phyloP scores from a whole-genome alignment of 257 asterid species.

The Fraxinus anomala region DNA sequence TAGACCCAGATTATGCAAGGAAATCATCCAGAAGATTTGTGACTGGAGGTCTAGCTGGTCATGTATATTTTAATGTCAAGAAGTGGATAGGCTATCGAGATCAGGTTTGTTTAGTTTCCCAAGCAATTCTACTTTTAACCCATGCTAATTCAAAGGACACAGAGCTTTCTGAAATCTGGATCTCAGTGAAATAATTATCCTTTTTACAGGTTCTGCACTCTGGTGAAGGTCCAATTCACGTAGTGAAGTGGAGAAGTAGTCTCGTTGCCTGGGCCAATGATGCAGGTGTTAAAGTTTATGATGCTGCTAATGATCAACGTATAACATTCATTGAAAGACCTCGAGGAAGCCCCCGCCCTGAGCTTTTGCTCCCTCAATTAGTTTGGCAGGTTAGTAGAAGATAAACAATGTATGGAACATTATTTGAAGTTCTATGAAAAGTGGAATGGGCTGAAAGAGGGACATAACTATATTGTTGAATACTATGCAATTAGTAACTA shows the following conservation, averaged over 20 bases:
- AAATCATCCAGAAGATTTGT: conserved; percentile 93
- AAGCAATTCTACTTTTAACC: conserved; percentile 20
- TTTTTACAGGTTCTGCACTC: conserved; percentile 84
- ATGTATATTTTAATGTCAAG: conserved; percentile 76
- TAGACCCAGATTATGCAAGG: conserved; percentile 92
- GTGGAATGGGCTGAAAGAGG: conserved; percentile 20
- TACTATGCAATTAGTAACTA: neutral
- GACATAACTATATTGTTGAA: neutral
- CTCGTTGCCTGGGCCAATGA: conserved; percentile 99
- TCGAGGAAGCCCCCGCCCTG: conserved; percentile 93
- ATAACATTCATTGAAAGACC: conserved; percentile 91
- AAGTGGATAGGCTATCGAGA: conserved; percentile 95
- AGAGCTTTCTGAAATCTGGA: conserved; percentile 26
- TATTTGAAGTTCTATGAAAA: conserved; percentile 13
- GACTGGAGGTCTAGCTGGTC: conserved; percentile 98
- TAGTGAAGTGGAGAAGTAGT: conserved; percentile 87
- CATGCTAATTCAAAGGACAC: conserved; percentile 31
- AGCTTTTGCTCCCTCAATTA: conserved; percentile 91
- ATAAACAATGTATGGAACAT: conserved; percentile 16
- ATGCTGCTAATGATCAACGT: conserved; percentile 91
- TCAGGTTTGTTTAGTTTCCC: conserved; percentile 66
- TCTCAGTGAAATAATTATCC: conserved; percentile 28
- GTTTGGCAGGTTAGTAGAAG: conserved; percentile 86
- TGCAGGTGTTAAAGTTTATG: conserved; percentile 93
- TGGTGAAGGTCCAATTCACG: conserved; percentile 98